These are phyloP conservation scores for Fraxinus sp. DNA, from an alignment of 305 asterid genomes.

Conservation along the genomic window DNA sequence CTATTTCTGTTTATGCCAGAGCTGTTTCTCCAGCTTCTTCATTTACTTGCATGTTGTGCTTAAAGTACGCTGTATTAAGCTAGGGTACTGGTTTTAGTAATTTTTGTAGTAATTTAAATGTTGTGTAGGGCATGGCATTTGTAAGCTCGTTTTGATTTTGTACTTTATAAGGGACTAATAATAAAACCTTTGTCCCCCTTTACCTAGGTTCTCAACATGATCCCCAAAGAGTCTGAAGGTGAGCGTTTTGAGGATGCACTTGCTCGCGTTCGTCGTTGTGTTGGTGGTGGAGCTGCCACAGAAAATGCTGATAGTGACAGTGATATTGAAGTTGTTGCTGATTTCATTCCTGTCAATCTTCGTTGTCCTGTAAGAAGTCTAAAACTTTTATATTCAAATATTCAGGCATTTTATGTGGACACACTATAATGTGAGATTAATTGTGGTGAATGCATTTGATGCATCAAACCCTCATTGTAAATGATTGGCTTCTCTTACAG, in stretches of 20 bases:
- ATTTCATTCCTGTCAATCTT: constrained; percentile 83
- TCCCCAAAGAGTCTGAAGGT: constrained; percentile 88
- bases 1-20: background rate
- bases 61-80: background rate
- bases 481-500: background rate
- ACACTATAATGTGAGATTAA: constrained; percentile 17
- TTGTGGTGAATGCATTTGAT: constrained; percentile 19
- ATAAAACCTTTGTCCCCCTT: constrained; percentile 11
- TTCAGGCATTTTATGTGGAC: constrained; percentile 1
- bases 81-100: background rate
- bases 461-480: background rate
- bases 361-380: constrained; percentile 94
- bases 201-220: constrained; percentile 69
- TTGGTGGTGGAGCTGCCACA: constrained; percentile 85
- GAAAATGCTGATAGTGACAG: constrained; percentile 99
- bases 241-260: constrained; percentile 92
- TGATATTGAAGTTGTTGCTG: constrained; percentile 98
- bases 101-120: background rate
- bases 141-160: constrained; percentile 14
- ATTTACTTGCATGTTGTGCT: background rate
- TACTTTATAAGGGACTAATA: constrained; percentile 16
- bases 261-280: constrained; percentile 91
- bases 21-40: background rate
- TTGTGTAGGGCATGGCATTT: constrained; percentile 23
- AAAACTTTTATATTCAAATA: constrained; percentile 11